These are phyloP conservation scores for Mycena maculata DNA, from an alignment of 768 basidiomycete species.

Conservation along the genomic window DNA sequence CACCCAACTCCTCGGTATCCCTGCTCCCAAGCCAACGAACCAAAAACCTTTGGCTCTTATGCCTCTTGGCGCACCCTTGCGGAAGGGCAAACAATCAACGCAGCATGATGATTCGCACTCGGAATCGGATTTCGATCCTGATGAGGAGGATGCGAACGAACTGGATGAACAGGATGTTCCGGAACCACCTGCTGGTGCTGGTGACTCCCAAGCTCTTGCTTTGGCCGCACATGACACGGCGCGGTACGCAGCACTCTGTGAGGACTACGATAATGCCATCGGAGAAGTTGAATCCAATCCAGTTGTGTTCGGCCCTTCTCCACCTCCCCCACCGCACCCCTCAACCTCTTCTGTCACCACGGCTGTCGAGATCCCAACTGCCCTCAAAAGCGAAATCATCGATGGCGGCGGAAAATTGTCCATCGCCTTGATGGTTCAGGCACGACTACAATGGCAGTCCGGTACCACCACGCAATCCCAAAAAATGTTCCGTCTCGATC, in stretches of 20 bases:
- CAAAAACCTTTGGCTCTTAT: not conserved
- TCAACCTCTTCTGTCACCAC: not conserved
- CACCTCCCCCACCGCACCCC: not conserved
- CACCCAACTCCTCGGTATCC: slow-evolving; percentile 32
- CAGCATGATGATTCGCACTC: slow-evolving; percentile 1
- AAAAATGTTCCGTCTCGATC: not conserved
- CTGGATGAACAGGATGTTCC: not conserved
- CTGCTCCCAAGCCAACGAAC: slow-evolving; percentile 9
- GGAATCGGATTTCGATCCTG: not conserved
- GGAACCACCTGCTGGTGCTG: not conserved
- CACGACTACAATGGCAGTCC: slow-evolving; percentile 14
- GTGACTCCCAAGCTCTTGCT: not conserved
- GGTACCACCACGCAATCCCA: slow-evolving; percentile 10
- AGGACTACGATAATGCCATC: slow-evolving; percentile 15
- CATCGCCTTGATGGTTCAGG: slow-evolving; percentile 9
- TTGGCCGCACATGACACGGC: slow-evolving; percentile 23
- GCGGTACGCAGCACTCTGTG: slow-evolving; percentile 27
- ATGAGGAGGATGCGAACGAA: slow-evolving; percentile 9
- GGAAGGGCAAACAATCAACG: not conserved
- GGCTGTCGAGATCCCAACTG: not conserved
- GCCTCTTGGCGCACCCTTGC: slow-evolving; percentile 6
- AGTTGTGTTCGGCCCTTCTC: not conserved
- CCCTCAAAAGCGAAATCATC: slow-evolving; percentile 1
- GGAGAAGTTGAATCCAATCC: not conserved
- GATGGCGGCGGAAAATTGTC: slow-evolving; percentile 4